Evolutionary conservation across 2,329 filamentous ascomycete genomes (phyloP).

Genomic region (Escovopsis weberi): DNA sequence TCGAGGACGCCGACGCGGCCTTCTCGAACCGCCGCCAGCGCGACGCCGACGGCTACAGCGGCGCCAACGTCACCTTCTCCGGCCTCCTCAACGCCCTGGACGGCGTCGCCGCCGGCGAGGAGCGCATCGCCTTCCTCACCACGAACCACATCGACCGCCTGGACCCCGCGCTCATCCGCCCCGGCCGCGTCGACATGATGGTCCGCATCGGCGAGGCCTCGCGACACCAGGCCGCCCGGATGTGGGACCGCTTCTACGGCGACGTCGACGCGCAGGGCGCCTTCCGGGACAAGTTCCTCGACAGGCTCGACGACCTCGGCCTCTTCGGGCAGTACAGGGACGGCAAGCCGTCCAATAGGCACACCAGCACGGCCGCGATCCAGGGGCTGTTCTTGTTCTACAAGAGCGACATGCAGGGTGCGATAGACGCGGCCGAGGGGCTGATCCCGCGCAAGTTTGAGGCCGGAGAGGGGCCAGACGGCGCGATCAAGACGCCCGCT

Average conservation of each 20-base stretch:
- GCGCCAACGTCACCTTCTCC: slow-evolving; percentile 86
- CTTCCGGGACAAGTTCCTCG: slow-evolving; percentile 54
- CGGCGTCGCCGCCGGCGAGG: slow-evolving; percentile 86
- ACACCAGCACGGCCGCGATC: slow-evolving; percentile 76
- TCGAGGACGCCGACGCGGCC: slow-evolving; percentile 87
- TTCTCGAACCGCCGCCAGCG: slow-evolving; percentile 68
- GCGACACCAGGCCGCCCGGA: slow-evolving; percentile 64
- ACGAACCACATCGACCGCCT: slow-evolving; percentile 88
- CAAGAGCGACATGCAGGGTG: slow-evolving; percentile 79
- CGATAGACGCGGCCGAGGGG: slow-evolving; percentile 63
- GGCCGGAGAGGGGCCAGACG: slow-evolving; percentile 26
- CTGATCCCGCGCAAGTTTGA: slow-evolving; percentile 45
- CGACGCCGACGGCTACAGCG: slow-evolving; percentile 70
- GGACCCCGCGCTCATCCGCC: slow-evolving; percentile 77
- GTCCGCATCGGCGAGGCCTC: slow-evolving; percentile 80
- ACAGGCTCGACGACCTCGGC: slow-evolving; percentile 52
- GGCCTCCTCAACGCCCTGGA: slow-evolving; percentile 77
- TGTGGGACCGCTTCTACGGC: slow-evolving; percentile 94
- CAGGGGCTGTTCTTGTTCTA: slow-evolving; percentile 94
- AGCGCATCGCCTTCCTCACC: slow-evolving; percentile 84
- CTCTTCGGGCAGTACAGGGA: slow-evolving; percentile 47
- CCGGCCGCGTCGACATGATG: slow-evolving; percentile 88
- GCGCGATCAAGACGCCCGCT: slow-evolving; percentile 26
- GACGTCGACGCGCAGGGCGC: slow-evolving; percentile 54
- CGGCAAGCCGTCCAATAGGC: slow-evolving; percentile 29